Conservation (phyloP, 306 rosid genomes). For the Cyamopsis tetragonoloba region DNA sequence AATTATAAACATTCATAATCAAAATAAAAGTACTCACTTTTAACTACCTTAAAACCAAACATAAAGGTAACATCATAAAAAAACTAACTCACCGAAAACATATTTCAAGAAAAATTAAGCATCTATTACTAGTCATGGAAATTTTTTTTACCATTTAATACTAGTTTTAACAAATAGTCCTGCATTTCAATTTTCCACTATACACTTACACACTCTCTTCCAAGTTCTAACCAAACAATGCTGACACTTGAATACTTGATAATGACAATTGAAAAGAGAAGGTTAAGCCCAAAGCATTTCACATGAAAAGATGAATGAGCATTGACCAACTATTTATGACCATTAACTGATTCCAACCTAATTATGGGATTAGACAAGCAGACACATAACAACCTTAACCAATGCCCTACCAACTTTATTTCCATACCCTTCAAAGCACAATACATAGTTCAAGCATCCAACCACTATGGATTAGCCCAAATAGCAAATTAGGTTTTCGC, state of each 20-base stretch:
- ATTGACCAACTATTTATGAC: no score
- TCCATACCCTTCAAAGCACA: slow-evolving; percentile 7
- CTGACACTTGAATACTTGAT: slow-evolving; percentile 12
- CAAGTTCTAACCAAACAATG: background rate
- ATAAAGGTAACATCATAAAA: no score
- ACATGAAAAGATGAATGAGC: background rate
- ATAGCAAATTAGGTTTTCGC: background rate
- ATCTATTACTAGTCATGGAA: no score
- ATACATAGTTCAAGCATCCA: background rate
- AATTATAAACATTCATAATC: no score
- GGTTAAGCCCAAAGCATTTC: background rate
- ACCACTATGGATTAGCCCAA: background rate
- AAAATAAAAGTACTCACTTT: no score
- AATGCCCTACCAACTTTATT: slow-evolving; percentile 8
- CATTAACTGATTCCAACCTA: slow-evolving; percentile 22
- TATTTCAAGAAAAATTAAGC: no score
- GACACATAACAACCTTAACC: slow-evolving; percentile 30
- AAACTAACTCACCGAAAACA: no score
- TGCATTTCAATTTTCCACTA: background rate
- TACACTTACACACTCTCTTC: background rate
- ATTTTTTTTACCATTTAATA: background rate
- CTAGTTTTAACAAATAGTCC: background rate
- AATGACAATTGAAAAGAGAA: slow-evolving; percentile 6
- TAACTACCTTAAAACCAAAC: no score
- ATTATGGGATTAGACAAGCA: background rate